Evolutionary conservation across 257 asterid species (phyloP), one percentile per base, ranked within the genome.

Genomic region (Solanum bulbocastanum): DNA sequence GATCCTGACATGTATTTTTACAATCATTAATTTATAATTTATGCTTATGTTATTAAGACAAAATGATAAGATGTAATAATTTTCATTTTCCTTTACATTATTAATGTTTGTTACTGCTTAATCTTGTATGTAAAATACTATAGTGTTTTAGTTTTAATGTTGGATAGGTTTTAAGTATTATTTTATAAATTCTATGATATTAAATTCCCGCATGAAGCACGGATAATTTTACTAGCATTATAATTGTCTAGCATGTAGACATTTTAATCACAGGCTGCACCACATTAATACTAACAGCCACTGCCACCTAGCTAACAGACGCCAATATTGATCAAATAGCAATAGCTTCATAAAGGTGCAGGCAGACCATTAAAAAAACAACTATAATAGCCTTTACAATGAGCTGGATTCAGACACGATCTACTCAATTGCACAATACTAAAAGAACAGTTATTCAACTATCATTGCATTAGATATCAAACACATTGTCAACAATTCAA

Each of bases 161-260:
- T 15, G 4, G 2, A 44, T 44, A 12, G 16, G 16, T 12, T 44
- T 44, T 12, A 12, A 44, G 2, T 44, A 44, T 44, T 44, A 44
- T 44, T 44, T 44, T 44, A 44, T 44, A 44, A 44, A 44, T 44
- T 44, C 2, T 44, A 16, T 44, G 52, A 42, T 5, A 42, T 42
- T 42, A 40, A 40, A 40, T 40, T 40, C 1, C 12, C 12, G 0
- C 2, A 1, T 5, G 0, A 39, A 39, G 46, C 4, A 0, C 2
- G 5, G 0, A 0, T 44, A 44, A 44, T 44, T 44, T 44, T 44
- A 44, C 2, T 44, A 44, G 52, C 15, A 49, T 49, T 49, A 5
- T 49, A 68, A 68, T 30, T 68, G 22, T 33, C 18, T 68, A 68
- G 10, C 33, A 68, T 12, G 15, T 33, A 13, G 35, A 68, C 75